Percentiles rank a stretch among this genome's conserved stretches.
Conservation (phyloP, 306 rosid genomes). For the Prinsepia uniflora region DNA sequence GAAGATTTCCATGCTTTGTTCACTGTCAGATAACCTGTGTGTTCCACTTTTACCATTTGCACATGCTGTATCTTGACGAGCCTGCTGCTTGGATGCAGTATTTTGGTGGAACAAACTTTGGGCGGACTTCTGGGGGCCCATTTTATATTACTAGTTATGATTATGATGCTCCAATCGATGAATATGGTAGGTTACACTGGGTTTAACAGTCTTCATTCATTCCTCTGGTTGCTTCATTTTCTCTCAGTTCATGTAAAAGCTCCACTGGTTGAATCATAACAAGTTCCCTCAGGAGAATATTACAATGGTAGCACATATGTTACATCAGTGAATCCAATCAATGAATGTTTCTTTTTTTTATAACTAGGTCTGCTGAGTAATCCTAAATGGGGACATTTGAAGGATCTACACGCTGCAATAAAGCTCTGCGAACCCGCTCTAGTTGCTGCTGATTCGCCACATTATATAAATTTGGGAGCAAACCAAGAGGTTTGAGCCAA, state of each 20-base stretch:
- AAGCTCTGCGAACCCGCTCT: conserved; percentile 94
- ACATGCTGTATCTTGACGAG: conserved; percentile 31
- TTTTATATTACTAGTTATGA: conserved; percentile 92
- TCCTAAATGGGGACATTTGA: conserved; percentile 98
- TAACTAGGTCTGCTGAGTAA: conserved; percentile 69
- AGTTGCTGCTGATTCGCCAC: conserved; percentile 70
- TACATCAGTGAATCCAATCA: background rate
- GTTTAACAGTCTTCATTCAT: conserved; percentile 13
- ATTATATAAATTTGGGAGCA: conserved; percentile 77
- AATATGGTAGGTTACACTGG: conserved; percentile 62
- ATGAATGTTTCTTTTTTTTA: conserved; percentile 11
- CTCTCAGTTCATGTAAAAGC: background rate
- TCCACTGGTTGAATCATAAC: background rate
- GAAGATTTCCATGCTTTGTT: background rate
- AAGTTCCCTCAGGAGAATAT: background rate
- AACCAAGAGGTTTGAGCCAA: conserved; percentile 78
- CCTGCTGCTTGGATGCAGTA: conserved; percentile 53
- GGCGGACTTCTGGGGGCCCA: conserved; percentile 95
- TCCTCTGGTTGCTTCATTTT: conserved; percentile 3
- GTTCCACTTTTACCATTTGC: conserved; percentile 10
- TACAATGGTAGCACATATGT: background rate
- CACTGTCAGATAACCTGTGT: conserved; percentile 11
- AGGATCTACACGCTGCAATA: conserved; percentile 86
- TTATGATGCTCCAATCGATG: conserved; percentile 97
- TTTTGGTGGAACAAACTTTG: conserved; percentile 98